Evolutionary conservation across 179 eudicot genomes (phyloP), one percentile per base, ranked within the genome.

Genomic region (Patellifolia procumbens): DNA sequence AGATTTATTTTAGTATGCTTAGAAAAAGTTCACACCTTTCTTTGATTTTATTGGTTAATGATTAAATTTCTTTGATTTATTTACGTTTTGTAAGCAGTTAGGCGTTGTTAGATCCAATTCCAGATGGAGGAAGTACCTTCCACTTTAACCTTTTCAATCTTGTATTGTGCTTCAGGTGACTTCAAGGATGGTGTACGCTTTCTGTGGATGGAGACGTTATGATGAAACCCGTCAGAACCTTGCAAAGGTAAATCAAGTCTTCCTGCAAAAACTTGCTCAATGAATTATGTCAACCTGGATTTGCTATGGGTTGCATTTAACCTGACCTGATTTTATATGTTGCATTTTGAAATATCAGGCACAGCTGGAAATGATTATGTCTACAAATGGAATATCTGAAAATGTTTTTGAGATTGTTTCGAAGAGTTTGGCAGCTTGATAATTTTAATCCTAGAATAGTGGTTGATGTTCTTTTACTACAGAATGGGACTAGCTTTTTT

Each of bases 361-460:
- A 37, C 98, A 90, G 60, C 83, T 94, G 85, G 97, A 94, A 85
- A 88, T 89, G 97, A 92, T 92, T 59, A 78, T 92, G 89, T 83
- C 92, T 1, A 32, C 89, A 4, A 88, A 88, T 65, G 98, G 98
- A 68, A 88, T 94, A 3, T 92, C 98, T 0, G 98, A 94, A 81
- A 94, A 94, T 75, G 97, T 94, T 62, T 92, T 82, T 70, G 98
- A 92, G 89, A 94, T 94, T 76, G 95, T 95, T 35, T 94, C 95
- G 1, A 94, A 92, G 86, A 94, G 98, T 80, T 86, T 94, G 87
- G 97, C 97, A 63, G 91, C 90, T 74, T 94, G 80, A 79, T 37
- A 17, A 61, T 11, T 61, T 64, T 83, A 80, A 29, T 76, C n/a
- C 29, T 4, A 28, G n/a, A 32, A 59, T 4, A 34, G 39, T 37